phyloP scores from a whole-genome alignment of 2,329 filamentous ascomycete genomes.

The Venturia pyrina region DNA sequence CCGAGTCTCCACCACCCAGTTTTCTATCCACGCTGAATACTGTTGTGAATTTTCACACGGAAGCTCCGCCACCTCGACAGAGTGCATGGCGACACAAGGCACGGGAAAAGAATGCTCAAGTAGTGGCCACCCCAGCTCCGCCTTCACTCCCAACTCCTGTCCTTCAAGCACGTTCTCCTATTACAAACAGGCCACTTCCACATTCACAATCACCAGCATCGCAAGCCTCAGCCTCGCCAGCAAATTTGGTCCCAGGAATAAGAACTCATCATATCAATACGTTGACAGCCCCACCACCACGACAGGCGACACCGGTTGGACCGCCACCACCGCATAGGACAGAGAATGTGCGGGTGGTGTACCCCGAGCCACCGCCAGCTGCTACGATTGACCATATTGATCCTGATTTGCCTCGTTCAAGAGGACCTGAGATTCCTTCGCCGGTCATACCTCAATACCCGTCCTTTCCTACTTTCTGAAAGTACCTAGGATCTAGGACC shows the following conservation, averaged over 20 bases:
- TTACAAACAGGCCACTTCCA: not conserved
- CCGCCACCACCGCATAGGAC: not conserved
- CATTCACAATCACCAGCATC: not conserved
- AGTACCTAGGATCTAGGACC: too few relatives aligned
- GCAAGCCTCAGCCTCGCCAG: not conserved
- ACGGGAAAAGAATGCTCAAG: not conserved
- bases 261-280: slow-evolving; percentile 4
- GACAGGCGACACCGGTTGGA: not conserved
- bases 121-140: not conserved
- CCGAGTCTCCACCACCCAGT: not conserved
- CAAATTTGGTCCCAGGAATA: not conserved
- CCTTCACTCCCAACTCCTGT: not conserved
- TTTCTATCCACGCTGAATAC: slow-evolving; percentile 1
- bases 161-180: not conserved
- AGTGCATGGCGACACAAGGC: not conserved
- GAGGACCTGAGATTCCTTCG: not conserved
- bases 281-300: not conserved
- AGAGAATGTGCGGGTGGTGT: not conserved
- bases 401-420: not conserved
- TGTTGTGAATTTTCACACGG: not conserved
- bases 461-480: not conserved
- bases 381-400: not conserved
- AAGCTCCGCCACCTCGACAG: not conserved
- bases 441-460: not conserved
- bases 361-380: not conserved